phyloP scores from a whole-genome alignment of 495 filamentous ascomycete species.

The Penicillium atrosanguineum region DNA sequence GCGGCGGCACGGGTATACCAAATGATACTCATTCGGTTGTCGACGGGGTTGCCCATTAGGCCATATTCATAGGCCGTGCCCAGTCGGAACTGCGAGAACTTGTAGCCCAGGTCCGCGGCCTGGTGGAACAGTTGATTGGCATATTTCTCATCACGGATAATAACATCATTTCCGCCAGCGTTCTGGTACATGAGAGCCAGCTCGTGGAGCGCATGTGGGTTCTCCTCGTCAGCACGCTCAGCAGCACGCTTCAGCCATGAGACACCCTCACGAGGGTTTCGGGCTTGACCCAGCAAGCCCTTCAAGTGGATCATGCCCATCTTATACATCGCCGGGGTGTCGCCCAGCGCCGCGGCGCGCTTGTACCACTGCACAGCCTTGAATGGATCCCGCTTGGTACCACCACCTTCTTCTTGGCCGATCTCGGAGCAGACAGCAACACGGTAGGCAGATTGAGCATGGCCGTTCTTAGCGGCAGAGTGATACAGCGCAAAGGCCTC shows the following conservation, averaged over 20 bases:
- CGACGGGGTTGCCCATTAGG: constrained; percentile 73
- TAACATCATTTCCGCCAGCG: constrained; percentile 61
- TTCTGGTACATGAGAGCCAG: constrained; percentile 82
- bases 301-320: constrained; percentile 94
- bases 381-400: constrained; percentile 82
- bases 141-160: constrained; percentile 77
- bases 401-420: constrained; percentile 89
- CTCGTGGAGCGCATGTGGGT: constrained; percentile 94
- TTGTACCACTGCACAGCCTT: constrained; percentile 99
- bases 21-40: constrained; percentile 77
- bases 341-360: constrained; percentile 83
- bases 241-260: constrained; percentile 91
- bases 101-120: constrained; percentile 89
- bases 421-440: constrained; percentile 98
- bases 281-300: constrained; percentile 86
- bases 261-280: constrained; percentile 79
- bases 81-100: constrained; percentile 88
- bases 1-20: constrained; percentile 92
- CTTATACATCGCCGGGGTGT: constrained; percentile 96
- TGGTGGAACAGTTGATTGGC: constrained; percentile 76
- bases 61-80: constrained; percentile 91
- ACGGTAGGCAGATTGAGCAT: constrained; percentile 84
- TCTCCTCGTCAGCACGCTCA: constrained; percentile 81
- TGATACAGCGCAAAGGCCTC: constrained; percentile 93
- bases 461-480: constrained; percentile 84